Percentiles rank a stretch among this genome's conserved stretches.
Evolutionary conservation across 2,329 filamentous ascomycete genomes (phyloP).

Genomic region (Emmonsia crescens): DNA sequence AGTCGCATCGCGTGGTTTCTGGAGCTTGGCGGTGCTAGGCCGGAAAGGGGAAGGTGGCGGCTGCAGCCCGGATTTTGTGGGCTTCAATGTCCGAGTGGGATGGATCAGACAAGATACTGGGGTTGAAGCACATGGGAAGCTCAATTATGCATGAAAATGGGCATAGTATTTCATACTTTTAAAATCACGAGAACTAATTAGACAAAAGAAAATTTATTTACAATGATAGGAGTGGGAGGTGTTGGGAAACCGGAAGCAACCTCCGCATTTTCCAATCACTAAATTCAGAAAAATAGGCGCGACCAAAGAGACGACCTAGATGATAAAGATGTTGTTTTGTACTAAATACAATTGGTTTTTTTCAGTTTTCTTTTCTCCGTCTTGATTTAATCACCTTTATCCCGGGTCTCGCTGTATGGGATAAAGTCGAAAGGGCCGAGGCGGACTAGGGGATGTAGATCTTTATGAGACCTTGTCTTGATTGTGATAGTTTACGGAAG

Average conservation of each 20-base stretch:
- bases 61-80: neutral
- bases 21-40: neutral
- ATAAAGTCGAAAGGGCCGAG: neutral
- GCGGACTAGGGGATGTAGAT: neutral
- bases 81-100: neutral
- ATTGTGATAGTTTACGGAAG: slow-evolving; percentile 93
- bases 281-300: neutral
- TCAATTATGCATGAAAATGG: neutral
- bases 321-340: neutral
- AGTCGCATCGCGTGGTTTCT: neutral
- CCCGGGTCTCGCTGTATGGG: neutral
- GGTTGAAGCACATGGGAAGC: neutral
- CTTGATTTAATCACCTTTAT: neutral
- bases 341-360: neutral
- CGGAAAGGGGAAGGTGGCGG: neutral
- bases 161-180: neutral
- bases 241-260: neutral
- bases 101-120: too few relatives aligned
- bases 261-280: neutral
- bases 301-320: neutral
- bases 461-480: slow-evolving; percentile 57
- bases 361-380: neutral
- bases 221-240: neutral
- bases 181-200: neutral
- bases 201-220: slow-evolving; percentile 1